phyloP scores from a whole-genome alignment of 2,329 filamentous ascomycete genomes.

The Botrytis squamosa region DNA sequence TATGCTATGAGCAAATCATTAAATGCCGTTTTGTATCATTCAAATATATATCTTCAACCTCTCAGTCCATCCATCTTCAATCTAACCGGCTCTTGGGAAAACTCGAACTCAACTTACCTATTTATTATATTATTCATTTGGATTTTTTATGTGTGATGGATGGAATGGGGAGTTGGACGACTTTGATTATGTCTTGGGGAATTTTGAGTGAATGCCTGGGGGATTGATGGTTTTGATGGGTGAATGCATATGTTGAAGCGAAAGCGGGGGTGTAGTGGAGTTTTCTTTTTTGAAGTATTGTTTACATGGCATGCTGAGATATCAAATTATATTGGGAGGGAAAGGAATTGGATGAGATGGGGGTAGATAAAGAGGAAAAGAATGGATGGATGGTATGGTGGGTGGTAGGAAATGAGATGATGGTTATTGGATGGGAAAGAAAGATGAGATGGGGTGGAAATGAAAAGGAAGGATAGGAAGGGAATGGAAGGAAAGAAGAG shows the following conservation, averaged over 20 bases:
- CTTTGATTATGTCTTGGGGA: conserved; percentile 10
- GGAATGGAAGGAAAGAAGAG: background rate
- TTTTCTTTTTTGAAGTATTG: background rate
- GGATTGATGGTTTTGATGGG: background rate
- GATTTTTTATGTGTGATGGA: conserved; percentile 11
- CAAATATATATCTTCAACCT: background rate
- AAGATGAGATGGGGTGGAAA: background rate
- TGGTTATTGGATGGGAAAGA: background rate
- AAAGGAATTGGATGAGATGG: background rate
- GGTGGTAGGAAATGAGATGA: background rate
- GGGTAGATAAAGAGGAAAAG: background rate
- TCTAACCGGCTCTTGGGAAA: conserved; percentile 9
- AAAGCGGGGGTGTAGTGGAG: conserved; percentile 4
- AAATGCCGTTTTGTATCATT: background rate
- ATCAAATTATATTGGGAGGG: background rate
- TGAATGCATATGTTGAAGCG: background rate
- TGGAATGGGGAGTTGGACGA: background rate
- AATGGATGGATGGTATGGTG: background rate
- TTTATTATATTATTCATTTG: conserved; percentile 15
- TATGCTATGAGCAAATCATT: background rate
- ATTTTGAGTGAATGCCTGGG: background rate
- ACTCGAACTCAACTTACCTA: background rate
- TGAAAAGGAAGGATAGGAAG: background rate
- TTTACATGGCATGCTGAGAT: conserved; percentile 11
- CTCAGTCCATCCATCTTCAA: background rate